Evolutionary conservation across 345 rosid genomes (phyloP).

Genomic region (Populus alba): DNA sequence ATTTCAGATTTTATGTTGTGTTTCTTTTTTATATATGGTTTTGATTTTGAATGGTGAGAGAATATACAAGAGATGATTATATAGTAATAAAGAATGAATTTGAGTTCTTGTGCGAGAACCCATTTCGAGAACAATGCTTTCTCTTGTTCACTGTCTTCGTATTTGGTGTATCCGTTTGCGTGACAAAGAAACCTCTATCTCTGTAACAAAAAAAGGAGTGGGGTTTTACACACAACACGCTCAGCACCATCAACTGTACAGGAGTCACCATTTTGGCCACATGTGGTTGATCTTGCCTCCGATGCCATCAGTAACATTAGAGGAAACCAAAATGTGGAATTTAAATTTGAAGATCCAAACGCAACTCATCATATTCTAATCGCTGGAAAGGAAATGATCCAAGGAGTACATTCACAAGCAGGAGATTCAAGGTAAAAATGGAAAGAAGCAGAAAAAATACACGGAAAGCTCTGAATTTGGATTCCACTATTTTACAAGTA

Average conservation of each 20-base stretch:
- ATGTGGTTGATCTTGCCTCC: background rate
- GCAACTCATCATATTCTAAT: background rate
- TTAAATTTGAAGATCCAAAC: background rate
- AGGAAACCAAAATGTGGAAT: background rate
- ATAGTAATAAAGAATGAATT: no score
- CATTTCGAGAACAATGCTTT: no score
- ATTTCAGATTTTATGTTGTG: no score
- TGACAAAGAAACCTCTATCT: no score
- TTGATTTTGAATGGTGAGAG: no score
- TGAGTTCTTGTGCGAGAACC: no score
- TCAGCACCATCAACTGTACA: background rate
- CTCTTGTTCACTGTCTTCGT: no score
- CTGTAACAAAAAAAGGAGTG: background rate
- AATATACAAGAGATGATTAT: no score
- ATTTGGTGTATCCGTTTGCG: no score
- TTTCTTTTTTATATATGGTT: no score
- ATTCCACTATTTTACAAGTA: constrained; percentile 6
- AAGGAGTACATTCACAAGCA: background rate
- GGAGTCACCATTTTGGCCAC: background rate
- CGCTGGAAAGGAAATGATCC: background rate
- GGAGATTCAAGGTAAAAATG: background rate
- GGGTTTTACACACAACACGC: background rate
- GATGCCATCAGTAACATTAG: background rate
- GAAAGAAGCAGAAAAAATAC: background rate
- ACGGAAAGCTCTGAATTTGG: background rate